Percentiles rank a stretch among this genome's conserved stretches.
phyloP scores from a whole-genome alignment of 1,139 yeast species.

The Eremothecium gossypii region DNA sequence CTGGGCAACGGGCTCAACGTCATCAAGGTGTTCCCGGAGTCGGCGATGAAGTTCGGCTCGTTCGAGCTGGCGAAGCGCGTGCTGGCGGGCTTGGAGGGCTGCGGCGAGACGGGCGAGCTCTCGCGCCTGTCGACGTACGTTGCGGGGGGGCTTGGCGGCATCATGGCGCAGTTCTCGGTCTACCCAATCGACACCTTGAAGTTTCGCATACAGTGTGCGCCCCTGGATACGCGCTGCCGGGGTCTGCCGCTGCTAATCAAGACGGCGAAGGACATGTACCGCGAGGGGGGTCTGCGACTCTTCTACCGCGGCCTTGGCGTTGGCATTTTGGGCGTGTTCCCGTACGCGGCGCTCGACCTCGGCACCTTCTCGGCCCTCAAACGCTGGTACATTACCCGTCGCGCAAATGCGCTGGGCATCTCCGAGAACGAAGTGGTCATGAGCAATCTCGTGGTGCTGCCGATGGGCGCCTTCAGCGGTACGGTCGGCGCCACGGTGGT shows the following conservation, averaged over 20 bases:
- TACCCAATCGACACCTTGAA: slow-evolving; percentile 96
- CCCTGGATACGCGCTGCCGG: slow-evolving; percentile 45
- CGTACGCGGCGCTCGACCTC: slow-evolving; percentile 90
- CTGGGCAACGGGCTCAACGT: slow-evolving; percentile 93
- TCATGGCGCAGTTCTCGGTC: slow-evolving; percentile 80
- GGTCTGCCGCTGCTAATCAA: slow-evolving; percentile 54
- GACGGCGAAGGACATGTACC: slow-evolving; percentile 65
- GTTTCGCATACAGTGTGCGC: slow-evolving; percentile 73
- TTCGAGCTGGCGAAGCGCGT: slow-evolving; percentile 79
- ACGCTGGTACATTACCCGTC: slow-evolving; percentile 56
- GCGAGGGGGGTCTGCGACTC: slow-evolving; percentile 65
- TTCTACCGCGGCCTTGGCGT: slow-evolving; percentile 83
- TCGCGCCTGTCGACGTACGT: slow-evolving; percentile 74
- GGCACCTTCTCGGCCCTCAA: slow-evolving; percentile 89
- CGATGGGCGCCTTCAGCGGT: slow-evolving; percentile 92
- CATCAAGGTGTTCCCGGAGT: slow-evolving; percentile 91
- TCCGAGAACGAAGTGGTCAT: slow-evolving; percentile 58
- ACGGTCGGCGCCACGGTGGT: slow-evolving; percentile 93
- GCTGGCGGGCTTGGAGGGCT: slow-evolving; percentile 71
- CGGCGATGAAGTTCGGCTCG: slow-evolving; percentile 95
- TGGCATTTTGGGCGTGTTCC: slow-evolving; percentile 91
- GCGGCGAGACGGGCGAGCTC: slow-evolving; percentile 58
- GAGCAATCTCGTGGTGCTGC: slow-evolving; percentile 71
- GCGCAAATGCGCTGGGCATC: slow-evolving; percentile 45
- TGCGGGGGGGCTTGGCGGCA: slow-evolving; percentile 96